These are phyloP conservation scores for Apiospora malaysiana DNA, from an alignment of 2,329 filamentous ascomycete species.

Conservation along the genomic window DNA sequence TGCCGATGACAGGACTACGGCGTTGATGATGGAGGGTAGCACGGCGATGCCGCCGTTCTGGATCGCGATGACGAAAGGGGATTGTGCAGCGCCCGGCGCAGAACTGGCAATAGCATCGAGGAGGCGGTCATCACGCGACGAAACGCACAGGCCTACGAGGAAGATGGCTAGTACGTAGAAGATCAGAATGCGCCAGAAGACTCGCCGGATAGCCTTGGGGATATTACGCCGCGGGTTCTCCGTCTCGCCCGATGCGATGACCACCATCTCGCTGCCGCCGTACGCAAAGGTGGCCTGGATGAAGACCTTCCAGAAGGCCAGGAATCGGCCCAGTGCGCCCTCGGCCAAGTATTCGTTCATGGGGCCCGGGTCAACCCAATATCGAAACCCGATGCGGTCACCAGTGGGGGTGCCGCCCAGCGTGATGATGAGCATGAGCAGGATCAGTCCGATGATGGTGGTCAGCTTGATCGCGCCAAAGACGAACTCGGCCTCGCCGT, in stretches of 20 bases:
- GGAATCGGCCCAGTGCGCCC: conserved; percentile 56
- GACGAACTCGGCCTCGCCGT: conserved; percentile 64
- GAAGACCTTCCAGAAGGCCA: conserved; percentile 73
- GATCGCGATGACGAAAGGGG: conserved; percentile 79
- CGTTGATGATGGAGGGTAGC: conserved; percentile 74
- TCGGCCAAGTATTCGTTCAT: conserved; percentile 48
- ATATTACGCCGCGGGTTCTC: conserved; percentile 80
- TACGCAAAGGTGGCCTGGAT: conserved; percentile 82
- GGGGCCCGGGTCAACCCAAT: conserved; percentile 50
- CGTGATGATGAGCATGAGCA: conserved; percentile 65
- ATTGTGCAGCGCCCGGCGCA: conserved; percentile 61
- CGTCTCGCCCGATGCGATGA: conserved; percentile 79
- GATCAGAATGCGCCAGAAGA: conserved; percentile 81
- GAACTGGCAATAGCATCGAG: conserved; percentile 54
- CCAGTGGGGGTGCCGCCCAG: conserved; percentile 46
- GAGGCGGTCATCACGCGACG: conserved; percentile 64
- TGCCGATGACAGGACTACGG: conserved; percentile 75
- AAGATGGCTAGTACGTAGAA: conserved; percentile 80
- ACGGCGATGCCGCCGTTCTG: conserved; percentile 65
- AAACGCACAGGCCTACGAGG: conserved; percentile 77
- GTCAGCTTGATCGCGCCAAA: conserved; percentile 63
- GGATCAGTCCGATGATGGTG: conserved; percentile 67
- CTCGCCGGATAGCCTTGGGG: conserved; percentile 78
- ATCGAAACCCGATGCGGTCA: conserved; percentile 51
- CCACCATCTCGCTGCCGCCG: conserved; percentile 76